Evolutionary conservation across 805 yeast genomes (phyloP).

Genomic region (Saccharomycopsis sp.): DNA sequence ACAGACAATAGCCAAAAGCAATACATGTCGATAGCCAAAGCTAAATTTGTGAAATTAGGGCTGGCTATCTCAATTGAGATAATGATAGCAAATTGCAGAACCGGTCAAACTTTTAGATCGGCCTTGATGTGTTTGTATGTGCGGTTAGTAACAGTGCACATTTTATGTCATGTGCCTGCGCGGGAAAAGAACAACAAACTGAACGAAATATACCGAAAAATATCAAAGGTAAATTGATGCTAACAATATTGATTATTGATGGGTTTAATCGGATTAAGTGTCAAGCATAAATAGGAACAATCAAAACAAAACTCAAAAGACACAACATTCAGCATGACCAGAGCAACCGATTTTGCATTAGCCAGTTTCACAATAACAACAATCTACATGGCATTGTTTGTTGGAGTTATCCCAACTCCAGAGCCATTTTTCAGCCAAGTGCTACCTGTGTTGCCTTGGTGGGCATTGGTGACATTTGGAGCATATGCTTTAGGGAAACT

Average conservation of each 20-base stretch:
- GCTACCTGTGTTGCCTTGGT: constrained; percentile 43
- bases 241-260: no score
- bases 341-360: constrained; percentile 54
- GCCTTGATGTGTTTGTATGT: neutral
- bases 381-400: constrained; percentile 44
- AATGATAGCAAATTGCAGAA: neutral
- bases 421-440: constrained; percentile 20
- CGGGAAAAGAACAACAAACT: neutral
- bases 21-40: neutral
- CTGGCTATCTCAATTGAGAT: neutral
- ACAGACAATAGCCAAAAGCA: neutral
- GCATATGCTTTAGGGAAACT: constrained; percentile 60
- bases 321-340: constrained; percentile 47
- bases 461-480: constrained; percentile 65
- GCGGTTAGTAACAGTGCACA: neutral
- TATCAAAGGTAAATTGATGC: no score
- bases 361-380: constrained; percentile 41
- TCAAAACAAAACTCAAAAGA: neutral
- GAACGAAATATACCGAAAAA: neutral
- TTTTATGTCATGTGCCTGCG: neutral
- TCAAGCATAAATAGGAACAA: no score
- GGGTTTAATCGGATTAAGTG: no score
- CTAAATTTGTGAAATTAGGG: neutral
- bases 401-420: constrained; percentile 51
- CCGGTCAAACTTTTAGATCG: neutral